phyloP scores from a whole-genome alignment of 2,329 filamentous ascomycete genomes.

The Exophiala bonariae region DNA sequence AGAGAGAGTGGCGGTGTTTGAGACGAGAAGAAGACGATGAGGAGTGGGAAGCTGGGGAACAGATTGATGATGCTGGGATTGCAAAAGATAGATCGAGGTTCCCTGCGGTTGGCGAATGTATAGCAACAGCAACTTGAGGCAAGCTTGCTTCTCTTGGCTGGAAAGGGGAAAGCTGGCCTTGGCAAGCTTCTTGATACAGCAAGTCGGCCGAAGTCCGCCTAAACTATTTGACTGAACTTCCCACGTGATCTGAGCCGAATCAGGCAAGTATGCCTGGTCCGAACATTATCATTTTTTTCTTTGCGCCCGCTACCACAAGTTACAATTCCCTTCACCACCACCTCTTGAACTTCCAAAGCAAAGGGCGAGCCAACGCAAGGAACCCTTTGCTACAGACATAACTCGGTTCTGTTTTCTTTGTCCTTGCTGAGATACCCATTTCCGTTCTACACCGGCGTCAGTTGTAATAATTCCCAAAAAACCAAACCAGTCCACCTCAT shows the following conservation, averaged over 20 bases:
- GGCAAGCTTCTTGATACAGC: neutral
- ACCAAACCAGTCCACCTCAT: no score
- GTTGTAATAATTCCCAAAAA: no score
- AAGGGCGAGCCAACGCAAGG: conserved; percentile 47
- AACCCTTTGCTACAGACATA: conserved; percentile 38
- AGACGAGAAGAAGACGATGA: conserved; percentile 21
- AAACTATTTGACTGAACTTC: conserved; percentile 2
- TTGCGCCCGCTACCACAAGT: conserved; percentile 4
- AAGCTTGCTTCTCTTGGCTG: no score
- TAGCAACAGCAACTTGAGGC: no score
- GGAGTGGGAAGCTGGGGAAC: conserved; percentile 15
- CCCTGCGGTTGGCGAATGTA: no score
- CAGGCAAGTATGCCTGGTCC: conserved; percentile 1
- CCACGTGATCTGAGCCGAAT: conserved; percentile 9
- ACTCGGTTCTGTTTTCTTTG: no score
- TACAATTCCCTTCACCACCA: neutral
- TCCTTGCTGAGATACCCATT: no score
- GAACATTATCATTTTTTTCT: conserved; percentile 14
- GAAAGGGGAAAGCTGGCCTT: no score
- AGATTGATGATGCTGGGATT: no score
- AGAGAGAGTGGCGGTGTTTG: conserved; percentile 1
- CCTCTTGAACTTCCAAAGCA: conserved; percentile 29
- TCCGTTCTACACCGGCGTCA: neutral
- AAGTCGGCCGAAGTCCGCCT: neutral
- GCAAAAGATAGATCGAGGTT: no score